These are phyloP conservation scores for Phaeosphaeria sp. DNA, from an alignment of 2,329 filamentous ascomycete species.

Conservation along the genomic window DNA sequence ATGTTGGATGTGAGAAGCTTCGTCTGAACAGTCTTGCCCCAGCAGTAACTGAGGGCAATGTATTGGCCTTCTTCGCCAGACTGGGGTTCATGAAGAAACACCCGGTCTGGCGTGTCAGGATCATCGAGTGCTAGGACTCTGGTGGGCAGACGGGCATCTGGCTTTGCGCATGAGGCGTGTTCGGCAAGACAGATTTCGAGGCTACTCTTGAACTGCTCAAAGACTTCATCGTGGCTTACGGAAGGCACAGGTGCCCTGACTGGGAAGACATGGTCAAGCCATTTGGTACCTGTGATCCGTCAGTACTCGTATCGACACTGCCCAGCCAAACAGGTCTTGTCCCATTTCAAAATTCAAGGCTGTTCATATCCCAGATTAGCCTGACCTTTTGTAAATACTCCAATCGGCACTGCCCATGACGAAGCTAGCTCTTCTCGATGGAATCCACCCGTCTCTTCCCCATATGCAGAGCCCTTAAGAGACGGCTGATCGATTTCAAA, in stretches of 20 bases:
- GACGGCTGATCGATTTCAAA: not conserved
- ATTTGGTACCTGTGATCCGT: not conserved
- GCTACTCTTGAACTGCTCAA: not conserved
- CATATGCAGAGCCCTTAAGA: not conserved
- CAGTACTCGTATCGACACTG: not conserved
- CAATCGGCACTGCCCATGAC: not conserved
- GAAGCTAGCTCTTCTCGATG: not conserved
- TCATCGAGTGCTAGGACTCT: not conserved
- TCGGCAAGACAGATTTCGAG: not conserved
- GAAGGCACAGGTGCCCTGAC: not conserved
- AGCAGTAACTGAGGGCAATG: not conserved
- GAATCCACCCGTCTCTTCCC: not conserved
- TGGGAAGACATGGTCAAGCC: not conserved
- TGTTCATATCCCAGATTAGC: not conserved
- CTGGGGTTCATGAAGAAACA: not conserved
- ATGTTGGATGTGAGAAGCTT: not conserved
- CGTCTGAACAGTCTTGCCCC: not conserved
- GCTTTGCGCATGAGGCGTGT: not conserved
- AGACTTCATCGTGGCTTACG: not conserved
- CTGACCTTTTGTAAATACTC: not conserved
- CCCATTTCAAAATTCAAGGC: not conserved
- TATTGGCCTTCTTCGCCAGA: not conserved
- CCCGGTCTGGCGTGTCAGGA: not conserved
- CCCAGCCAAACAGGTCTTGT: not conserved
- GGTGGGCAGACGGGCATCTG: not conserved